Base-by-base conservation (phyloP, 129 eudicot genomes). In the Daucus carota region DNA sequence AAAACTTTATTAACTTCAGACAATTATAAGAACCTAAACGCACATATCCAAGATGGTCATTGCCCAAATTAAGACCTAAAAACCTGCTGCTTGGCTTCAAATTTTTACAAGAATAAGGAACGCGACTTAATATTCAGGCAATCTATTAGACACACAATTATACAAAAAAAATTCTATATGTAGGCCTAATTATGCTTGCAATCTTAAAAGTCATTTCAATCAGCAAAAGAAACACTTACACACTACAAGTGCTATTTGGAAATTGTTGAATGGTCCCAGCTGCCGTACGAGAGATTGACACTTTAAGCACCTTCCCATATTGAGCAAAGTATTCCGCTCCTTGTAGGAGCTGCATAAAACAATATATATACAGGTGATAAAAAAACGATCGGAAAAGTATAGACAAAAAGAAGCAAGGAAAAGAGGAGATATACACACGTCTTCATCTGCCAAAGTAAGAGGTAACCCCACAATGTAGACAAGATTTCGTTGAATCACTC, bases 401-500 rank as follows among this genome's bases (percentile, higher is more conserved):
- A 26, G 59, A 40, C 24, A 70, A 33, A 46, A 43, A 52, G 12
- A 32, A 36, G 2, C 6, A 3, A 18, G 48, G 31, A 22, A 1
- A 70, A 71, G n/a, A 42, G 44, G 50, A 4, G 45, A 70, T 62
- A n/a, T 50, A 75, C 86, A 32, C 78, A 87, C 92, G 42, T 85
- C 87, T 83, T 87, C 92, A 69, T 87, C 92, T n/a, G 89, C 92
- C 75, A 87, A 73, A 81, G 70, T 71, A 41, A 87, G 84, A 75
- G 92, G 92, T 57, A 87, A 62, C 18, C 92, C 92, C 28, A 85
- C 81, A 65, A 87, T 79, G 78, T 87, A 85, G 42, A 83, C 89
- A 76, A 87, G 89, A 74, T 85, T 87, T 63, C 92, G 76, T 43
- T 87, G 92, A 78, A 87, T 82, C 79, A 87, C 92, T 70, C 92